Evolutionary conservation across 352 stramenopile genomes (phyloP), one percentile per base, ranked within the genome.

Genomic region (Albugo candida): DNA sequence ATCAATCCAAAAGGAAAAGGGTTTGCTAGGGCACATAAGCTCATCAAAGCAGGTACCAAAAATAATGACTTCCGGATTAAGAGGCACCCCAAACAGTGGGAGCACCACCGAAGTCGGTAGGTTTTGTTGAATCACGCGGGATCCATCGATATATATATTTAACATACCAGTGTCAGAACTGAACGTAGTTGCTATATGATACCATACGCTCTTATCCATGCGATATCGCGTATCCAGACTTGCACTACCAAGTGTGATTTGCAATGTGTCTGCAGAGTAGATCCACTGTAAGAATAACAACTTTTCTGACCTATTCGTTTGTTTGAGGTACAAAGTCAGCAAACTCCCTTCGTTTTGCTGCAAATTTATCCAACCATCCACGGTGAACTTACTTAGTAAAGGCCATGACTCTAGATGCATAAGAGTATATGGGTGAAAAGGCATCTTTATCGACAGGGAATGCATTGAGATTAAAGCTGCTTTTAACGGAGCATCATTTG

Each of bases 1-100:
- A 41, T 66, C 61, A 27, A 81, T 65, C 11, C 43, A 35, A 19
- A 81, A 75, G 11, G 41, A 49, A 36, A 81, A 74, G 6, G 58
- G 42, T 35, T 61, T 71, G 5, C 45, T 20, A 5, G 58, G 51
- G 24, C 68, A 81, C 0, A 41, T 21, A 2, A 64, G 49, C 4
- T 21, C 52, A 18, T 53, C 52, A 36, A 50, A 60, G 45, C 68
- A 81, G 41, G 64, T 72, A 0, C 68, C 68, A 47, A 81, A 17
- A 1, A 63, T 38, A 37, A 81, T 40, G 18, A 45, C 59, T 14
- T 45, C 46, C 16, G 37, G 52, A 0, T 59, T 46, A 24, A 60
- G 19, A 37, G 36, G 34, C 18, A 48, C 57, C 5, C 41, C 52
- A 8, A 50, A n/a, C 5, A 19, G 44, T 6, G 45, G 8, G 1